These are phyloP conservation scores for Cubamyces sp. DNA, from an alignment of 768 basidiomycete genomes.

Conservation along the genomic window DNA sequence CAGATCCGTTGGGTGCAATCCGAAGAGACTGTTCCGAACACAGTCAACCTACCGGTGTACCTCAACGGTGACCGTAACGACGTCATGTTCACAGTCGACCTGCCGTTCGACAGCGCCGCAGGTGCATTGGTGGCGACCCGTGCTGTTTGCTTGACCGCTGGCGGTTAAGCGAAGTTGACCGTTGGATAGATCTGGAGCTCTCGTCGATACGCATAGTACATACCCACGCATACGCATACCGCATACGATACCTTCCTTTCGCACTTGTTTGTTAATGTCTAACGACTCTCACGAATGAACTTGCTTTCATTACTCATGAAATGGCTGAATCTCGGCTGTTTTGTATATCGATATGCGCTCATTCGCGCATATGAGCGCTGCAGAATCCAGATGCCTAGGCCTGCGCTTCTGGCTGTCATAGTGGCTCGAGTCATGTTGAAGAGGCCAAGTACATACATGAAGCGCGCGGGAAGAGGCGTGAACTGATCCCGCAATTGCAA, in stretches of 20 bases:
- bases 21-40: constrained; percentile 39
- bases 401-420: too few relatives aligned
- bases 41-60: constrained; percentile 89
- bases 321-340: background rate
- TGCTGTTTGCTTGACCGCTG: constrained; percentile 89
- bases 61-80: constrained; percentile 89
- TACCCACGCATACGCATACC: constrained; percentile 9
- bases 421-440: constrained; percentile 9
- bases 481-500: constrained; percentile 18
- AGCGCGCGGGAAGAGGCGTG: background rate
- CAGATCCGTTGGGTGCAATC: constrained; percentile 87
- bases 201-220: too few relatives aligned
- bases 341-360: background rate
- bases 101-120: constrained; percentile 74
- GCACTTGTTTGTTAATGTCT: constrained; percentile 15
- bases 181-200: background rate
- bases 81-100: constrained; percentile 86
- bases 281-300: constrained; percentile 22
- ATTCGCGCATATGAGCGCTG: background rate
- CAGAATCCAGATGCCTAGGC: background rate
- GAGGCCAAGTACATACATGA: background rate
- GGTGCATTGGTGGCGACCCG: constrained; percentile 80
- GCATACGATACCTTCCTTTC: constrained; percentile 14
- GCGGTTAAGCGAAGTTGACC: constrained; percentile 46
- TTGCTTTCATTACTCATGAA: background rate